These are phyloP conservation scores for Pueraria montana DNA, from an alignment of 306 rosid species.

Conservation along the genomic window DNA sequence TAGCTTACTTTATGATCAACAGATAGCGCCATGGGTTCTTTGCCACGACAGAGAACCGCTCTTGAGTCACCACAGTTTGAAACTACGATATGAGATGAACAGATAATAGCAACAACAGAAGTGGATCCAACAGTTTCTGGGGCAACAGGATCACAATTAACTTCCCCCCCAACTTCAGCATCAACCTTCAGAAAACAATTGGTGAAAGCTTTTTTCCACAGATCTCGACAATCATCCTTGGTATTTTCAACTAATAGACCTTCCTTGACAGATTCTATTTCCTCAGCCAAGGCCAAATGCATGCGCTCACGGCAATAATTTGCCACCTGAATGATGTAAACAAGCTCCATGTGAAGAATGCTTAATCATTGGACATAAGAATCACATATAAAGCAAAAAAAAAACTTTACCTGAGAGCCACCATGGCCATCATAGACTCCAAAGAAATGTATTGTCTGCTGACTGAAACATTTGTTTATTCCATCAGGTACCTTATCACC, in stretches of 20 bases:
- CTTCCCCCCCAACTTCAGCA: slow-evolving; percentile 79
- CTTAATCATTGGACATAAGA: slow-evolving; percentile 15
- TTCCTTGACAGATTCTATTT: slow-evolving; percentile 67
- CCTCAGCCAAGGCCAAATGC: slow-evolving; percentile 88
- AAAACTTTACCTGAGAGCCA: slow-evolving; percentile 75
- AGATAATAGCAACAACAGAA: slow-evolving; percentile 78
- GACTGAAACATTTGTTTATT: slow-evolving; percentile 60
- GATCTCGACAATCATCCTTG: slow-evolving; percentile 69
- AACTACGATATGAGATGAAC: slow-evolving; percentile 87
- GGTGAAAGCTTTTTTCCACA: slow-evolving; percentile 76
- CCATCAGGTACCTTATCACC: slow-evolving; percentile 71
- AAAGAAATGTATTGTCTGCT: slow-evolving; percentile 79
- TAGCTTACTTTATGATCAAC: slow-evolving; percentile 84
- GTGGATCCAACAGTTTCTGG: slow-evolving; percentile 96
- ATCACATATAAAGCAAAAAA: slow-evolving; percentile 2
- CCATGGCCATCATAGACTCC: slow-evolving; percentile 98
- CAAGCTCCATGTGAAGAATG: slow-evolving; percentile 35
- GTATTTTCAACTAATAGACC: slow-evolving; percentile 56
- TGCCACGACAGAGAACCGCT: slow-evolving; percentile 89
- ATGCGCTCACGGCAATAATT: slow-evolving; percentile 79
- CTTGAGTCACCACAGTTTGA: slow-evolving; percentile 94
- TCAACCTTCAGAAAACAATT: slow-evolving; percentile 81
- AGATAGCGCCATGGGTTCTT: slow-evolving; percentile 83
- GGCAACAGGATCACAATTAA: slow-evolving; percentile 68
- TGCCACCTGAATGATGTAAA: slow-evolving; percentile 71